Conservation (phyloP, 1,284 basidiomycete species). For the Hemileia vastatrix region DNA sequence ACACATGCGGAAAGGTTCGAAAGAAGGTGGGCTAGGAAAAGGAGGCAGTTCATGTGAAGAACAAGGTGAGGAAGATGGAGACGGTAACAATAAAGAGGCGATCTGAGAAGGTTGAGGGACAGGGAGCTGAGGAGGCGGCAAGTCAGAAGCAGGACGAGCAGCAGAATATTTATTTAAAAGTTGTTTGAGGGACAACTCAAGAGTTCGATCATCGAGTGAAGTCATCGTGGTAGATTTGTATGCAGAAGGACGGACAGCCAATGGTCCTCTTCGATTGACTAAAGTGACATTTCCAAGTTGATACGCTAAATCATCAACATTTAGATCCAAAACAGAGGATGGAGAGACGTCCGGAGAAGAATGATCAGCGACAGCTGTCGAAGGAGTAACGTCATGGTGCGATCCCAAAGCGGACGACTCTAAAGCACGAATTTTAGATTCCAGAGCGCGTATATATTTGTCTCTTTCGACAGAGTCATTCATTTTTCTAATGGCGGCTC, state of each 20-base stretch:
- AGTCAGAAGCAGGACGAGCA: background rate
- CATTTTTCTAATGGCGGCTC: background rate
- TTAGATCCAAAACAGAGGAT: constrained; percentile 3
- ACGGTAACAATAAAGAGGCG: background rate
- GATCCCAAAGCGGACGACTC: background rate
- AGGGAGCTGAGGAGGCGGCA: background rate
- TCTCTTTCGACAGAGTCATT: constrained; percentile 3
- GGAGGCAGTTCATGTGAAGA: background rate
- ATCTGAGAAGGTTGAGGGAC: background rate
- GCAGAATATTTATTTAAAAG: constrained; percentile 7
- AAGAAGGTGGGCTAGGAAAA: constrained; percentile 10
- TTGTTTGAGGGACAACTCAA: constrained; percentile 6
- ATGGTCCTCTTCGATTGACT: constrained; percentile 7
- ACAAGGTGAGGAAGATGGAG: background rate
- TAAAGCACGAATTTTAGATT: constrained; percentile 4
- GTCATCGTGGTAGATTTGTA: background rate
- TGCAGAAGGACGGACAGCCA: background rate
- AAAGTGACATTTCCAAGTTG: constrained; percentile 15
- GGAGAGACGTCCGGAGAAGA: background rate
- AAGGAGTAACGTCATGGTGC: background rate
- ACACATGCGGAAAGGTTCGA: background rate
- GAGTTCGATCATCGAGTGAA: constrained; percentile 3
- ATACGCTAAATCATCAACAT: constrained; percentile 8
- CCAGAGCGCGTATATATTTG: constrained; percentile 10
- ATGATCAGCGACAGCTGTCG: background rate